Evolutionary conservation across 331 rosid genomes (phyloP).

Genomic region (Ulmus americana): DNA sequence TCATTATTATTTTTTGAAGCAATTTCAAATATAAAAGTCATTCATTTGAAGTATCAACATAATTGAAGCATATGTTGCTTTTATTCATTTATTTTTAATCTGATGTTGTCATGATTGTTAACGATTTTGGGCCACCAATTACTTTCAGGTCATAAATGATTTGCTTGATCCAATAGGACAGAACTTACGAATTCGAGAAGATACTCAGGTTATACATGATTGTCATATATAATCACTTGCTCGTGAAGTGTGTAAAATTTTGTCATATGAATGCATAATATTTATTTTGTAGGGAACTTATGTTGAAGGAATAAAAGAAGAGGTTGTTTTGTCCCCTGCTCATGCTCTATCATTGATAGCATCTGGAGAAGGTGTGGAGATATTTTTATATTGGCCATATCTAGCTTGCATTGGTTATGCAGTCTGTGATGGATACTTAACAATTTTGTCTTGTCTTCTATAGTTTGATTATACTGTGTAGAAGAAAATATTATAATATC

Average conservation of each 20-base stretch:
- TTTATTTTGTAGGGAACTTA: slow-evolving; percentile 43
- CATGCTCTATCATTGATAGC: slow-evolving; percentile 63
- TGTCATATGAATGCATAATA: background rate
- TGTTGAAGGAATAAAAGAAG: slow-evolving; percentile 59
- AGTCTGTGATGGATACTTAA: background rate
- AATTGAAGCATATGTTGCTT: background rate
- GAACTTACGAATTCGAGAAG: slow-evolving; percentile 49
- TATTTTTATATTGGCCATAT: background rate
- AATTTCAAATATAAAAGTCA: too few species aligned
- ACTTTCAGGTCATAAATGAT: slow-evolving; percentile 49
- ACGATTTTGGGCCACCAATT: background rate
- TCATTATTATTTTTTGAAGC: too few species aligned
- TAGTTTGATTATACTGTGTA: background rate
- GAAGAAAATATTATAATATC: background rate
- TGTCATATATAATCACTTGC: background rate
- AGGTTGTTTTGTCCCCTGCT: slow-evolving; percentile 57
- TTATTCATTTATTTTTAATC: background rate
- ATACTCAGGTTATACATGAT: slow-evolving; percentile 33
- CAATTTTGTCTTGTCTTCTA: slow-evolving; percentile 18
- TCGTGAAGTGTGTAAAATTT: background rate
- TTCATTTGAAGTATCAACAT: background rate
- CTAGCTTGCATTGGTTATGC: background rate
- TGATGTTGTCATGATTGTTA: background rate
- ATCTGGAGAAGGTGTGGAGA: slow-evolving; percentile 43
- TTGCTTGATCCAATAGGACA: slow-evolving; percentile 48